A percentile compares a stretch with the other conserved stretches of the same genome.
Evolutionary conservation across 345 rosid genomes (phyloP).

Genomic region (Dimocarpus longan): DNA sequence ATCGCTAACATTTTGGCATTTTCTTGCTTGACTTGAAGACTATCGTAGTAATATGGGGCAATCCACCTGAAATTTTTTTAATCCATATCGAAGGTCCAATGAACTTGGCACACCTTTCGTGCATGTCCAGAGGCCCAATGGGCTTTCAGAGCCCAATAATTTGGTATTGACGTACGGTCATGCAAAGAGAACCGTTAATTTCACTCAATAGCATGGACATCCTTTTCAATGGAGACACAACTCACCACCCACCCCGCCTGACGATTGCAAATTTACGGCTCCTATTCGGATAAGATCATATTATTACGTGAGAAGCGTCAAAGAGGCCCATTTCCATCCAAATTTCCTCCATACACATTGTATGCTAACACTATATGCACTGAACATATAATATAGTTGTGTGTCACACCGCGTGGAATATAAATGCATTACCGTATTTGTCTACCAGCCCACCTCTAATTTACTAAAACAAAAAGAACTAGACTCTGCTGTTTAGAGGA

Average conservation of each 20-base stretch:
- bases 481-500: background rate
- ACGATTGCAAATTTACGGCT: slow-evolving; percentile 5
- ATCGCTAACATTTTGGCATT: too few relatives aligned
- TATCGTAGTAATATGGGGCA: too few relatives aligned
- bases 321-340: background rate
- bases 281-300: slow-evolving; percentile 16
- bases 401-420: background rate
- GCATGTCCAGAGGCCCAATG: background rate
- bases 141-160: background rate
- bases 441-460: background rate
- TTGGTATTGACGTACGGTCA: background rate
- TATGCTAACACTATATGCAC: too few relatives aligned
- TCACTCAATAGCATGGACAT: background rate
- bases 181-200: slow-evolving; percentile 3
- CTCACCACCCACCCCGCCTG: background rate
- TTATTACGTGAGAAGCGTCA: background rate
- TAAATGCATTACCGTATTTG: background rate
- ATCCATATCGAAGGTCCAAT: background rate
- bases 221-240: slow-evolving; percentile 2
- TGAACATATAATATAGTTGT: background rate
- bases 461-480: background rate
- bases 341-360: background rate
- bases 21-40: too few relatives aligned
- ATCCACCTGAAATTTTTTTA: too few relatives aligned
- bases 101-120: background rate